A percentile compares a stretch with the other conserved stretches of the same genome.
Conservation (phyloP, 192 early-diverging fungal genomes). For the Coemansia sp. region DNA sequence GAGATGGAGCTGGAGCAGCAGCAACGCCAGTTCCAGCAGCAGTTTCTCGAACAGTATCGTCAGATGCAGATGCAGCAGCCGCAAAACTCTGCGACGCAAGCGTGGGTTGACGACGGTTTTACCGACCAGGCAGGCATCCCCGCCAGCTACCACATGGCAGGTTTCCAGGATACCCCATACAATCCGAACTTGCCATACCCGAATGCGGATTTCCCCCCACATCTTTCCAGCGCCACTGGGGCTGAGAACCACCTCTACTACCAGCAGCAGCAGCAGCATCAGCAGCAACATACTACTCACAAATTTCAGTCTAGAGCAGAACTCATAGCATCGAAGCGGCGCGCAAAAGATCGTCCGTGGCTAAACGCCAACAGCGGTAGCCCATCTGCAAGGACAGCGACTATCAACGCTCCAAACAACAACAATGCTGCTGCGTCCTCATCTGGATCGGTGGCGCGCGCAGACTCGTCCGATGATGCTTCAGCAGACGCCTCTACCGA, state of each 20-base stretch:
- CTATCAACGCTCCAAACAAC: background rate
- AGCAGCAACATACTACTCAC: too few relatives aligned
- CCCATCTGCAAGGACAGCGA: background rate
- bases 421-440: conserved; percentile 6
- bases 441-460: too few relatives aligned
- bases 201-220: conserved; percentile 7
- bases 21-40: conserved; percentile 51
- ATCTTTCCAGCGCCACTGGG: background rate
- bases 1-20: conserved; percentile 47
- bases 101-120: conserved; percentile 44
- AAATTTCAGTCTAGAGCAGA: background rate
- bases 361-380: conserved; percentile 5
- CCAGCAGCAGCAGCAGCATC: background rate
- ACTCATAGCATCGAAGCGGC: conserved; percentile 7
- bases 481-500: background rate
- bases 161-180: conserved; percentile 36
- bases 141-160: conserved; percentile 19
- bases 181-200: conserved; percentile 33
- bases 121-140: conserved; percentile 14
- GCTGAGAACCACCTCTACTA: background rate
- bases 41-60: conserved; percentile 43
- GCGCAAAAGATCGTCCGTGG: conserved; percentile 33
- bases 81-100: conserved; percentile 15
- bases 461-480: too few relatives aligned
- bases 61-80: conserved; percentile 29